Conservation (phyloP, 371 early-diverging fungal species). For the Batkoa obscura region DNA sequence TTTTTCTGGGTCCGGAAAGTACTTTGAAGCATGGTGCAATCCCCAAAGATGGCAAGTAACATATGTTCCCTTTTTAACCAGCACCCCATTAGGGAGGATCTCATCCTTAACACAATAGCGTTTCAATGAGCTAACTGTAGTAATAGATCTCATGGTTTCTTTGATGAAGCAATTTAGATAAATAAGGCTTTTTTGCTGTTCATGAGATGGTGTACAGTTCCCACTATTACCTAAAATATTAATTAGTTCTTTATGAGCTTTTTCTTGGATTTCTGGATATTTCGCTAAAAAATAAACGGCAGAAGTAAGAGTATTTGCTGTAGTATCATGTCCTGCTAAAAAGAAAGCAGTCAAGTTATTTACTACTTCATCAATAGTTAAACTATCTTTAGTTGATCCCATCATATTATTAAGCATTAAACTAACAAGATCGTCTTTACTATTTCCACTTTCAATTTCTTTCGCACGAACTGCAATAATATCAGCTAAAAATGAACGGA, state of each 20-base stretch:
- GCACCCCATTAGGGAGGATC: not conserved
- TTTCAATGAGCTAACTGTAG: not conserved
- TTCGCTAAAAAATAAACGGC: not conserved
- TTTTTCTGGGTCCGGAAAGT: not conserved
- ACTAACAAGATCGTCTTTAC: slow-evolving; percentile 7
- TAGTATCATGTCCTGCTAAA: slow-evolving; percentile 5
- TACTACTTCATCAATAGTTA: slow-evolving; percentile 1
- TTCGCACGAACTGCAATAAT: not conserved
- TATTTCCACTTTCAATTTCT: not conserved
- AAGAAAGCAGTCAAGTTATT: not conserved
- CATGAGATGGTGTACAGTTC: not conserved
- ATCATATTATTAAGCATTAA: slow-evolving; percentile 8
- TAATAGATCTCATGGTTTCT: not conserved
- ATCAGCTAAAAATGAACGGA: not conserved
- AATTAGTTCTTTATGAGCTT: slow-evolving; percentile 20
- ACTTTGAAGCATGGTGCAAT: not conserved
- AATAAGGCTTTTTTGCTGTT: not conserved
- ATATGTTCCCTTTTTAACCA: not conserved
- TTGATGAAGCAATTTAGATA: slow-evolving; percentile 1
- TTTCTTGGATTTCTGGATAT: slow-evolving; percentile 11
- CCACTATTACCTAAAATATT: not conserved
- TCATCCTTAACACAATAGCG: not conserved
- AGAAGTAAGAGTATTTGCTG: not conserved
- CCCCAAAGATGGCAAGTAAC: not conserved
- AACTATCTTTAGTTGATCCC: slow-evolving; percentile 4